A percentile compares a stretch with the other conserved stretches of the same genome.
Evolutionary conservation across 2,329 filamentous ascomycete species (phyloP).

Genomic region (Claviceps arundinis): DNA sequence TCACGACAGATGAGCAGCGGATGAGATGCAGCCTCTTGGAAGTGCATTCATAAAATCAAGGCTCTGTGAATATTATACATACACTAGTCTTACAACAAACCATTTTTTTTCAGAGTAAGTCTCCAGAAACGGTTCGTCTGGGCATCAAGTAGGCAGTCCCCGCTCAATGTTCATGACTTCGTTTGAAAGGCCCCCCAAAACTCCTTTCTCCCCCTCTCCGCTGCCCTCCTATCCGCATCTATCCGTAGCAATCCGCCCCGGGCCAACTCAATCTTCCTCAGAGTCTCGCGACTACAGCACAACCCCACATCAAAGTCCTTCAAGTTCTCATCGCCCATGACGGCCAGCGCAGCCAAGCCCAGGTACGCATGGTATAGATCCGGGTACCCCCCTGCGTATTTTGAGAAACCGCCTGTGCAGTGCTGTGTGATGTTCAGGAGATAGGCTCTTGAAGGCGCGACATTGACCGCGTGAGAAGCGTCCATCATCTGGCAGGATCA

Average conservation of each 20-base stretch:
- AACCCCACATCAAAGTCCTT: constrained; percentile 61
- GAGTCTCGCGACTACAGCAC: constrained; percentile 55
- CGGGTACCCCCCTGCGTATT: constrained; percentile 52
- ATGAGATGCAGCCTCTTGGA: neutral
- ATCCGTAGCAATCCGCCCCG: constrained; percentile 22
- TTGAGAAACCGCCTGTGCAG: constrained; percentile 69
- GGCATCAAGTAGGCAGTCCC: neutral
- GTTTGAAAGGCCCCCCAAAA: constrained; percentile 12
- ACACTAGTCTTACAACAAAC: neutral
- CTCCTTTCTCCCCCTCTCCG: neutral
- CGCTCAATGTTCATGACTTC: neutral
- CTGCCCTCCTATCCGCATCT: constrained; percentile 4
- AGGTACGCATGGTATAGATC: constrained; percentile 85
- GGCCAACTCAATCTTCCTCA: constrained; percentile 34
- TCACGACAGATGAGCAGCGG: neutral
- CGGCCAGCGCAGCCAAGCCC: constrained; percentile 65
- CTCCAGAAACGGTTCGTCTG: neutral
- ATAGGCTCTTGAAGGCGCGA: constrained; percentile 54
- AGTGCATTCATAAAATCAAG: neutral
- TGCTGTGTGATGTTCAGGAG: constrained; percentile 81
- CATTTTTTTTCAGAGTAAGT: neutral
- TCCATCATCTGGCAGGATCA: constrained; percentile 37
- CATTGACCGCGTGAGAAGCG: constrained; percentile 43
- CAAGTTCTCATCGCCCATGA: constrained; percentile 57
- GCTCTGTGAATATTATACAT: neutral